Percentiles rank a stretch among this genome's conserved stretches.
Conservation (phyloP, 2,329 filamentous ascomycete genomes). For the Phialemoniopsis sp. region DNA sequence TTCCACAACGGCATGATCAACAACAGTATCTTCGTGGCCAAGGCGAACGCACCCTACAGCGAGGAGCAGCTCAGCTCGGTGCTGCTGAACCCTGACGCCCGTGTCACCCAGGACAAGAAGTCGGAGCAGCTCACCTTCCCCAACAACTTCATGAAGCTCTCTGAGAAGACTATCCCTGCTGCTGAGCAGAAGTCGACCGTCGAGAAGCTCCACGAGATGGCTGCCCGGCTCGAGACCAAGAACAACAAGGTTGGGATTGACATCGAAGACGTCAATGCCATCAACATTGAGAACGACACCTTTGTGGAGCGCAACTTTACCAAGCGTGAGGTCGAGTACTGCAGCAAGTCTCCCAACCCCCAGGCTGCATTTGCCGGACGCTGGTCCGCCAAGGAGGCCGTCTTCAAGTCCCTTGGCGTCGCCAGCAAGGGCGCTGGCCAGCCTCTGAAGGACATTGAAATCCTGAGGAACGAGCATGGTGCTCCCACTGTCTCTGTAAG, state of each 20-base stretch:
- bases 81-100: slow-evolving; percentile 90
- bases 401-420: slow-evolving; percentile 95
- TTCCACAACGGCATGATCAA: slow-evolving; percentile 98
- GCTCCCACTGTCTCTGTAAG: slow-evolving; percentile 83
- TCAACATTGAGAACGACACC: slow-evolving; percentile 92
- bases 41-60: slow-evolving; percentile 84
- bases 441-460: slow-evolving; percentile 91
- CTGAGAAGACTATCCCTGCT: slow-evolving; percentile 46
- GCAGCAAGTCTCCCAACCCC: slow-evolving; percentile 59
- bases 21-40: slow-evolving; percentile 96
- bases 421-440: slow-evolving; percentile 84
- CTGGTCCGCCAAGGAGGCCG: slow-evolving; percentile 97
- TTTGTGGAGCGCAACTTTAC: slow-evolving; percentile 97
- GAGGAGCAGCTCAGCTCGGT: slow-evolving; percentile 83
- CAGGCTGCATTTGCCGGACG: slow-evolving; percentile 90
- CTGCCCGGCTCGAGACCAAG: slow-evolving; percentile 56
- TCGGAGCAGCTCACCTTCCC: slow-evolving; percentile 73
- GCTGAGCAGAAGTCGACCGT: slow-evolving; percentile 58
- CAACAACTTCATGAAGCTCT: slow-evolving; percentile 60
- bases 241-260: slow-evolving; percentile 89
- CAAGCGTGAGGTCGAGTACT: slow-evolving; percentile 77
- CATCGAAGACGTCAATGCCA: slow-evolving; percentile 79
- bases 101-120: slow-evolving; percentile 84
- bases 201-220: slow-evolving; percentile 73
- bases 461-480: slow-evolving; percentile 74